Conservation (phyloP, 169 alveolate genomes). For the Amoebophrya sp. region DNA sequence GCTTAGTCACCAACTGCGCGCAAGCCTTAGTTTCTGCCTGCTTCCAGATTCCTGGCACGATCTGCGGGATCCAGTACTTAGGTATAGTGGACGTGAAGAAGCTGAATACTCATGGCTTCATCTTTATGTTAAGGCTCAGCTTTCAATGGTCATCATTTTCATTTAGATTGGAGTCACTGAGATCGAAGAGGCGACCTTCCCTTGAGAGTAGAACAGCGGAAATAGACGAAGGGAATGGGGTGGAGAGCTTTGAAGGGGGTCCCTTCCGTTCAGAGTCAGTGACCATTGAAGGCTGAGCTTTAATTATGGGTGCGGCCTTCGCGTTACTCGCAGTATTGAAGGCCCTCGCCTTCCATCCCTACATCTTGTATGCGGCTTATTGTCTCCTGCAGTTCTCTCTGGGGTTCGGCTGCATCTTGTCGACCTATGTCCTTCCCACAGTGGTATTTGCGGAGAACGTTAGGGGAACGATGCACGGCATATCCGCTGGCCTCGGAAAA, state of each 20-base stretch:
- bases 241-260: too few relatives aligned
- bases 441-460: background rate
- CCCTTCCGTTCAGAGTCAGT: too few relatives aligned
- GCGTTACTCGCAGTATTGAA: background rate
- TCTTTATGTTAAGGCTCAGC: too few relatives aligned
- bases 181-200: too few relatives aligned
- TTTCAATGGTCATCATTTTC: too few relatives aligned
- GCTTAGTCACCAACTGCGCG: background rate
- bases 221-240: too few relatives aligned
- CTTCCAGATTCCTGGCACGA: background rate
- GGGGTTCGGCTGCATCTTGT: background rate
- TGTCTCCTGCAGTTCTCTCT: background rate
- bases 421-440: background rate
- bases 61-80: background rate
- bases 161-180: too few relatives aligned
- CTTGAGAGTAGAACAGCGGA: too few relatives aligned
- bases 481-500: background rate
- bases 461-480: background rate
- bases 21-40: background rate
- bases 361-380: background rate
- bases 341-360: background rate
- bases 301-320: slow-evolving; percentile 18
- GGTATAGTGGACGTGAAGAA: background rate
- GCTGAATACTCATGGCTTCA: background rate
- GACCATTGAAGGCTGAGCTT: too few relatives aligned